Evolutionary conservation across 768 basidiomycete species (phyloP).

Genomic region (Mycena capillaripes): DNA sequence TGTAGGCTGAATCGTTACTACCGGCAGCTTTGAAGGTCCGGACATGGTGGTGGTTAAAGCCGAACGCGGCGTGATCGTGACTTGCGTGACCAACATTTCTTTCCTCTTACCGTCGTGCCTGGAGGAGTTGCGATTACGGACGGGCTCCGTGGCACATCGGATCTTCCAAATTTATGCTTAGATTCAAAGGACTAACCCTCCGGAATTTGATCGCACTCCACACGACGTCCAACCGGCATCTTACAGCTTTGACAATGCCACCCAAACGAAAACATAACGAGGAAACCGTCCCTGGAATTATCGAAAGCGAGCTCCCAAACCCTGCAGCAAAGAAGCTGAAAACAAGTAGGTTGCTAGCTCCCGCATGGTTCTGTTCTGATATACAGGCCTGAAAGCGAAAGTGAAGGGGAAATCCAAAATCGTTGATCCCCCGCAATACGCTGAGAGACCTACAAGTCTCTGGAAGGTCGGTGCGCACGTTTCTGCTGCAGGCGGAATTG

Average conservation of each 20-base stretch:
- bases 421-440: conserved; percentile 2
- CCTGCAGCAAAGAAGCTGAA: conserved; percentile 20
- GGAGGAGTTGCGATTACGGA: neutral
- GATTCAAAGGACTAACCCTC: neutral
- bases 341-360: conserved; percentile 7
- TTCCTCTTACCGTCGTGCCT: neutral
- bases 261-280: conserved; percentile 25
- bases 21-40: conserved; percentile 53
- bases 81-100: neutral
- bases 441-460: conserved; percentile 46
- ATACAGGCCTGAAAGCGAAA: neutral
- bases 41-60: conserved; percentile 25
- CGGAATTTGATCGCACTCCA: neutral
- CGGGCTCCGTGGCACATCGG: too few relatives aligned
- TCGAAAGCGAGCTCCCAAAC: conserved; percentile 16
- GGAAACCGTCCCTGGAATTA: neutral
- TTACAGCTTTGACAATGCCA: conserved; percentile 18
- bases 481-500: conserved; percentile 84
- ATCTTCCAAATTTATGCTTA: neutral
- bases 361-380: neutral
- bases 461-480: conserved; percentile 92
- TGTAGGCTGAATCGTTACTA: conserved; percentile 72
- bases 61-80: conserved; percentile 3
- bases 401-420: conserved; percentile 18
- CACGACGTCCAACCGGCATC: neutral